phyloP scores from a whole-genome alignment of 2,329 filamentous ascomycete species.

The Fusarium sarcochroum region DNA sequence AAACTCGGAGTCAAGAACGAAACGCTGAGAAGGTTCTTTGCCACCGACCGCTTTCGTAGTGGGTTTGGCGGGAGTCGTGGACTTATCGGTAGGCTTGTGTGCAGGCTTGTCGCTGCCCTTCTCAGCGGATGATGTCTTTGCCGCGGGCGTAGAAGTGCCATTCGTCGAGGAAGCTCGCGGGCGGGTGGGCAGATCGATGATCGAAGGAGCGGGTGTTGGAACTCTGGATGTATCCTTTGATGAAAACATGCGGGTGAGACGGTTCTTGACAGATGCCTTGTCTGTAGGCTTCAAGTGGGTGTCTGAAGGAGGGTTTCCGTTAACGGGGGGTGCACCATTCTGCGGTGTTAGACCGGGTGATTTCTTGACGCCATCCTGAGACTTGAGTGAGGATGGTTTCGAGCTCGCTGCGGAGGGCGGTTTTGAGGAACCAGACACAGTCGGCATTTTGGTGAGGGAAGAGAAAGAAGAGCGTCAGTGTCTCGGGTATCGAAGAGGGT shows the following conservation, averaged over 20 bases:
- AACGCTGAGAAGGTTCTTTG: slow-evolving; percentile 64
- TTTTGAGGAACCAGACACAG: slow-evolving; percentile 51
- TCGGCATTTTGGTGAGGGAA: slow-evolving; percentile 51
- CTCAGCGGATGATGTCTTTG: slow-evolving; percentile 62
- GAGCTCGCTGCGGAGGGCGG: slow-evolving; percentile 61
- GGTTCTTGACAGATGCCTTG: slow-evolving; percentile 74
- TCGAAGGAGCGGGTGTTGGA: slow-evolving; percentile 53
- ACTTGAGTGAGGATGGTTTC: slow-evolving; percentile 65
- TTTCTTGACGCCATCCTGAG: slow-evolving; percentile 59
- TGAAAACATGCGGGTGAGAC: slow-evolving; percentile 75
- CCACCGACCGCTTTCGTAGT: slow-evolving; percentile 49
- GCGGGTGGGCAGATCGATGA: slow-evolving; percentile 53
- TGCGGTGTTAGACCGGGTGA: slow-evolving; percentile 59
- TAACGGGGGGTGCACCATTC: slow-evolving; percentile 54
- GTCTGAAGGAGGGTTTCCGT: slow-evolving; percentile 46
- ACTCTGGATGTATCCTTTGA: slow-evolving; percentile 65
- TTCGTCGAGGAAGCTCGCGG: slow-evolving; percentile 55
- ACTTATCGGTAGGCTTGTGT: slow-evolving; percentile 48
- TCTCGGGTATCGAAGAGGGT: slow-evolving; percentile 26
- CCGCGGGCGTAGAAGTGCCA: slow-evolving; percentile 55
- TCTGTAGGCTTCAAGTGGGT: slow-evolving; percentile 55
- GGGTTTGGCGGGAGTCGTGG: slow-evolving; percentile 47
- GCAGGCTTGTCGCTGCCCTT: slow-evolving; percentile 49
- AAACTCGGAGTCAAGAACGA: slow-evolving; percentile 63
- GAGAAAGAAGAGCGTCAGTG: slow-evolving; percentile 14